These are phyloP conservation scores for Eutrema salsugineum DNA, from an alignment of 441 rosid genomes.

Conservation along the genomic window DNA sequence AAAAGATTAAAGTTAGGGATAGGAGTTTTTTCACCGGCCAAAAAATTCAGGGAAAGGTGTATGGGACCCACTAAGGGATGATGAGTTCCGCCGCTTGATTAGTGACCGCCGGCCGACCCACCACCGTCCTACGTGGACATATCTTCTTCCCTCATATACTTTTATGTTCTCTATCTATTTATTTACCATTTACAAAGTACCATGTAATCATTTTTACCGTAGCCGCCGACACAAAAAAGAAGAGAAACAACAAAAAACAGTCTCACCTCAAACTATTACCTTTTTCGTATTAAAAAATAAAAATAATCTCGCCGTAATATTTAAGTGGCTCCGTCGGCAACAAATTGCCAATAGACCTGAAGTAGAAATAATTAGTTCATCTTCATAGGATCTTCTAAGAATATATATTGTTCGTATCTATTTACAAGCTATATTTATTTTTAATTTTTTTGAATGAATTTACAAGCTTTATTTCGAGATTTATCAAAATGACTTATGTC, in stretches of 20 bases:
- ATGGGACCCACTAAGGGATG: slow-evolving; percentile 42
- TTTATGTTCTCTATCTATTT: neutral
- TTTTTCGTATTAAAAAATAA: neutral
- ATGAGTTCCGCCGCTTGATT: slow-evolving; percentile 80
- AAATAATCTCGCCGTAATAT: neutral
- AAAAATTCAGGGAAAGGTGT: slow-evolving; percentile 30
- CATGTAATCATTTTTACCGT: neutral
- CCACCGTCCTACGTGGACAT: slow-evolving; percentile 85
- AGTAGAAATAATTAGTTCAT: neutral
- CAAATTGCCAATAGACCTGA: neutral
- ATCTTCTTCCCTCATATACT: neutral
- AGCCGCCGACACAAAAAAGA: slow-evolving; percentile 5
- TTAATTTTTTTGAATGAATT: too few species aligned
- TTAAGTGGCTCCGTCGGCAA: neutral
- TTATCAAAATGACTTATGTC: too few species aligned
- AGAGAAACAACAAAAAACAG: neutral
- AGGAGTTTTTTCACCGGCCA: slow-evolving; percentile 46
- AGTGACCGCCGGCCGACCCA: slow-evolving; percentile 73
- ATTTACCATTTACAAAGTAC: neutral
- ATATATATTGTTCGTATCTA: neutral
- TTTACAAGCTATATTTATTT: too few species aligned
- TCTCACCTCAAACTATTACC: neutral
- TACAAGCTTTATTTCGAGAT: neutral
- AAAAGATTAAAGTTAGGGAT: neutral
- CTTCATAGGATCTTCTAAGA: neutral